A percentile compares a stretch with the other conserved stretches of the same genome.
Conservation (phyloP, 225 moss, liverwort and hornwort species). For the Marchantia polymorpha region DNA sequence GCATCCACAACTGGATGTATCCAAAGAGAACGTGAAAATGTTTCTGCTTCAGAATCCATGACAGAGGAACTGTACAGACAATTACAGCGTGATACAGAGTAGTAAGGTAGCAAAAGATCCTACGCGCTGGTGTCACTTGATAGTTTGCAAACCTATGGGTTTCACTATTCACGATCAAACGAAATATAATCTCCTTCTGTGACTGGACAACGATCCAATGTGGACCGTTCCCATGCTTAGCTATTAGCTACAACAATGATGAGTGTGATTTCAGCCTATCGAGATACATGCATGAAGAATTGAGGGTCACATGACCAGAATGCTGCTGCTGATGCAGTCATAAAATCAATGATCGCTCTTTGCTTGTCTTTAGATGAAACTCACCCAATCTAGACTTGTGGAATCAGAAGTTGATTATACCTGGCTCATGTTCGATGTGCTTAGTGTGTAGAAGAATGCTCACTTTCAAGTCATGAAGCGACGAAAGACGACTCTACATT, state of each 20-base stretch:
- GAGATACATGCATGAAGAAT: background rate
- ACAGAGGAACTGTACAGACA: too few relatives aligned
- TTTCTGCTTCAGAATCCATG: too few relatives aligned
- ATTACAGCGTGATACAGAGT: background rate
- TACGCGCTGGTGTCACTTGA: background rate
- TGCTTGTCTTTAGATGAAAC: background rate
- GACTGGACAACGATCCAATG: background rate
- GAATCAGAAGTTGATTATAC: constrained; percentile 1
- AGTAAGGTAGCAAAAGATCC: background rate
- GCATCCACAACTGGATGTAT: too few relatives aligned
- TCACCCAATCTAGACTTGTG: background rate
- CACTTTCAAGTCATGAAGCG: background rate
- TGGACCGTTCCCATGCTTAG: background rate
- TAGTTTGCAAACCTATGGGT: background rate
- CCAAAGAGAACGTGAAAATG: too few relatives aligned
- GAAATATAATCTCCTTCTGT: background rate
- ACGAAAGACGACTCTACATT: background rate
- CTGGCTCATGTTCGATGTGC: background rate
- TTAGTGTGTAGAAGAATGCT: background rate
- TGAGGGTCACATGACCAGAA: background rate
- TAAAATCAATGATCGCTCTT: background rate
- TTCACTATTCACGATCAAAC: background rate
- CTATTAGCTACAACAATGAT: background rate
- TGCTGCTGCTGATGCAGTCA: constrained; percentile 2
- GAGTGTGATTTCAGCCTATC: background rate